Base-by-base conservation (phyloP, 257 asterid species). In the Salvia hispanica region DNA sequence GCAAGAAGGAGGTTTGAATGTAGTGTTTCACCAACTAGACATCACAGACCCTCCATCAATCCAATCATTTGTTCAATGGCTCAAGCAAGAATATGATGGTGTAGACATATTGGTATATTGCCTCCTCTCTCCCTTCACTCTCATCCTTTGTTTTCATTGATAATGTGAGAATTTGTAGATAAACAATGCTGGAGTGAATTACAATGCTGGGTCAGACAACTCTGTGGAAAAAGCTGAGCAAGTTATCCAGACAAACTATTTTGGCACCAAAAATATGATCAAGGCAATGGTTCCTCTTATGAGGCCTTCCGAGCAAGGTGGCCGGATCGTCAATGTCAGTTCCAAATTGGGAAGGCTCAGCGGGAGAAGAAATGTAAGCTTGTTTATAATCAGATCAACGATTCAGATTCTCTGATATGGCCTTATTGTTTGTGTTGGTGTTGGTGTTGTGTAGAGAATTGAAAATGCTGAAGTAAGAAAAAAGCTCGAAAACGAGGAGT, bases 151-250 rank as follows among this genome's bases (percentile, higher is more conserved):
- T n/a, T n/a, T n/a, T 8, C 46, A 21, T 52, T 81, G 75, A 70
- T 53, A 51, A 25, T 72, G 37, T 42, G 71, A 62, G 73, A 46
- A 53, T 47, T 50, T 77, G 39, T 69, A 93, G 99, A 81, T 93
- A 61, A 93, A 93, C 82, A 93, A 93, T 83, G 99, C 99, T n/a
- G 99, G 99, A 72, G 88, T 88, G 59, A 93, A 90, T 78, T 88
- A 63, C 90, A 91, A 91, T 74, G 62, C 81, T 13, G 98, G 97
- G 54, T 58, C 95, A 28, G 91, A 86, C 5, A 93, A 90, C 75
- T 80, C 89, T n/a, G n/a, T 0, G 71, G 95, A 90, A 75, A 60
- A 33, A 74, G 92, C 96, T 28, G 95, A 91, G 47, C 68, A 81
- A 58, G 95, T 84, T 40, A 83, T 93, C 28, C 70, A 5, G 36